Evolutionary conservation across 768 basidiomycete genomes (phyloP).

Genomic region (Lentinula boryana): DNA sequence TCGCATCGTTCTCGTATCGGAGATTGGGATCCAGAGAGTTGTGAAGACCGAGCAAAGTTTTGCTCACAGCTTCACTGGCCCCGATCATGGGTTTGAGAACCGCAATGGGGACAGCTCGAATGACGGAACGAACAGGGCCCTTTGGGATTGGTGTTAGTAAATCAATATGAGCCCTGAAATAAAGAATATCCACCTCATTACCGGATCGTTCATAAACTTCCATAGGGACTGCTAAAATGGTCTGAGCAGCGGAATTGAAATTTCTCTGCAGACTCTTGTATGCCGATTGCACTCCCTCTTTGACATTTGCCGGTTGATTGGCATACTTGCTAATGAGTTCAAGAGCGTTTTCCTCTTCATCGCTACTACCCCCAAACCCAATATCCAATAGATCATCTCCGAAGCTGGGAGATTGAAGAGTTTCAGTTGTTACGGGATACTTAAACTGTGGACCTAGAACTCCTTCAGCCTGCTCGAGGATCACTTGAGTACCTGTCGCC

Average conservation of each 20-base stretch:
- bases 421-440: constrained; percentile 59
- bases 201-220: constrained; percentile 96
- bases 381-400: constrained; percentile 11
- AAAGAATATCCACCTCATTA: constrained; percentile 58
- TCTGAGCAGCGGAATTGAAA: constrained; percentile 92
- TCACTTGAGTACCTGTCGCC: constrained; percentile 96
- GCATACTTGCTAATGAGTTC: constrained; percentile 86
- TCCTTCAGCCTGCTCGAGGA: constrained; percentile 90
- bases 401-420: constrained; percentile 38
- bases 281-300: constrained; percentile 87
- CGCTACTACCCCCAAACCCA: constrained; percentile 20
- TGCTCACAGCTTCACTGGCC: constrained; percentile 92
- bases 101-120: constrained; percentile 95
- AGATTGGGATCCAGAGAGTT: constrained; percentile 88
- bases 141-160: constrained; percentile 23
- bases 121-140: constrained; percentile 84
- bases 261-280: constrained; percentile 85
- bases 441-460: constrained; percentile 80
- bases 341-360: constrained; percentile 14
- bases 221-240: constrained; percentile 98
- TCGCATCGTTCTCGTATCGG: constrained; percentile 80
- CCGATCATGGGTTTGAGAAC: constrained; percentile 98
- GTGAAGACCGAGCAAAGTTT: constrained; percentile 89
- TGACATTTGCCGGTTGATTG: constrained; percentile 78
- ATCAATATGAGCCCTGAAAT: background rate